phyloP scores from a whole-genome alignment of 345 rosid genomes.

The Rhizophora apiculata region DNA sequence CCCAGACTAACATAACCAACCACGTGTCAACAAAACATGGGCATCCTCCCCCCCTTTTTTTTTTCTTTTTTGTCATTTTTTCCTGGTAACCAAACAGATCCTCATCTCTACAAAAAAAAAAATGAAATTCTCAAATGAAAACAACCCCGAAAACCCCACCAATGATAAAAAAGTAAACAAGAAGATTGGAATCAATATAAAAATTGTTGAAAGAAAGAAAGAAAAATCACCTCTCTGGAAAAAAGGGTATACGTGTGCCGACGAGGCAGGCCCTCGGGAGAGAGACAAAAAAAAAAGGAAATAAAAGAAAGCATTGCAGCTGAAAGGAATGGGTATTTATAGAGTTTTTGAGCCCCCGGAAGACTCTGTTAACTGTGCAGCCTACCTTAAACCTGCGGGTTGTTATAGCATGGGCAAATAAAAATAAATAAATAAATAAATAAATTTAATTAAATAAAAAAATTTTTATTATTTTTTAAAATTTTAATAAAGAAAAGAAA shows the following conservation, averaged over 20 bases:
- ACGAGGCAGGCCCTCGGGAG: neutral
- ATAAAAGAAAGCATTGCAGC: conserved; percentile 26
- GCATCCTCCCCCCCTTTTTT: neutral
- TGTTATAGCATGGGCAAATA: conserved; percentile 16
- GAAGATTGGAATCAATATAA: neutral
- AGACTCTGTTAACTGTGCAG: conserved; percentile 73
- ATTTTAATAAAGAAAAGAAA: neutral
- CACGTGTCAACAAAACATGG: conserved; percentile 9
- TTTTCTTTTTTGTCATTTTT: neutral
- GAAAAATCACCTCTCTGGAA: neutral
- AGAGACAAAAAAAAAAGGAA: conserved; percentile 4
- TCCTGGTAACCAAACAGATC: conserved; percentile 14
- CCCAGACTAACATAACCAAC: conserved; percentile 1
- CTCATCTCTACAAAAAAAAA: conserved; percentile 5
- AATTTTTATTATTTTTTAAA: neutral
- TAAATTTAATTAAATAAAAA: neutral
- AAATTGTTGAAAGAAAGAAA: neutral
- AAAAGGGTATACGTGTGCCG: neutral
- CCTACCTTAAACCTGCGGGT: conserved; percentile 9
- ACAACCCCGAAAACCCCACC: neutral
- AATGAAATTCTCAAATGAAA: conserved; percentile 10
- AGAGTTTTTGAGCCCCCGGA: conserved; percentile 30
- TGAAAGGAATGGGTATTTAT: conserved; percentile 47
- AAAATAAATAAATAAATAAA: no score
- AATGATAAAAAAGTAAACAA: neutral